Percentiles rank a stretch among this genome's conserved stretches.
phyloP scores from a whole-genome alignment of 352 stramenopile genomes.

The Globisporangium heterothallicum region DNA sequence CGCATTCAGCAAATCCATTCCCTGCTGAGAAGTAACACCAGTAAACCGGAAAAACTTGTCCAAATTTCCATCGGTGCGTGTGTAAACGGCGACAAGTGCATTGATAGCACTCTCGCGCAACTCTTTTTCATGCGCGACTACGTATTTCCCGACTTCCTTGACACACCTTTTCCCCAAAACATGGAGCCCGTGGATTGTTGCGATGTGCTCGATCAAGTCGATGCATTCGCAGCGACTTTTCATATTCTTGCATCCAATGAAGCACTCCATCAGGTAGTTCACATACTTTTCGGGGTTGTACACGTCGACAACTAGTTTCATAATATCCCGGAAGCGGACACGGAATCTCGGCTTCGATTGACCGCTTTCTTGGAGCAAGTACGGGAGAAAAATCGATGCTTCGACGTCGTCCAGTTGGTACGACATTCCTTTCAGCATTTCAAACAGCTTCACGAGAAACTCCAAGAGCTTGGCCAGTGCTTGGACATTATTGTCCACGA shows the following conservation, averaged over 20 bases:
- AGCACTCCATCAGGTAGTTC: constrained; percentile 70
- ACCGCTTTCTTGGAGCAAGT: constrained; percentile 78
- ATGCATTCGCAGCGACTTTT: constrained; percentile 84
- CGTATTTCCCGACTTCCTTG: constrained; percentile 77
- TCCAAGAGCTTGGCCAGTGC: constrained; percentile 78
- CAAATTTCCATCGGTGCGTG: constrained; percentile 51
- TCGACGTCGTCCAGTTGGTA: constrained; percentile 83
- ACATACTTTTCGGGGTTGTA: constrained; percentile 78
- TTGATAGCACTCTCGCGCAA: constrained; percentile 75
- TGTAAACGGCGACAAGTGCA: constrained; percentile 65
- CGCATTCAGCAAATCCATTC: constrained; percentile 67
- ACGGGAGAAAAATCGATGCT: constrained; percentile 74
- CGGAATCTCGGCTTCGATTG: constrained; percentile 82
- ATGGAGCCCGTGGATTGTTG: constrained; percentile 52
- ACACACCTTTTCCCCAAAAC: constrained; percentile 66
- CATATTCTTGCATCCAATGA: constrained; percentile 83
- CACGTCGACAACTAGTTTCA: constrained; percentile 75
- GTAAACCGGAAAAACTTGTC: constrained; percentile 78
- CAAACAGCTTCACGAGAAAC: constrained; percentile 75
- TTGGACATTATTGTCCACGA: constrained; percentile 88
- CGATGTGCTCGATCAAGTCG: constrained; percentile 74
- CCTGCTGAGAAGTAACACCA: constrained; percentile 72
- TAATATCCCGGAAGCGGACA: constrained; percentile 78
- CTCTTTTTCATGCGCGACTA: constrained; percentile 77
- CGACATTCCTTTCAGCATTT: constrained; percentile 54